Conservation (phyloP, 352 stramenopile genomes). For the Globisporangium canariense region DNA sequence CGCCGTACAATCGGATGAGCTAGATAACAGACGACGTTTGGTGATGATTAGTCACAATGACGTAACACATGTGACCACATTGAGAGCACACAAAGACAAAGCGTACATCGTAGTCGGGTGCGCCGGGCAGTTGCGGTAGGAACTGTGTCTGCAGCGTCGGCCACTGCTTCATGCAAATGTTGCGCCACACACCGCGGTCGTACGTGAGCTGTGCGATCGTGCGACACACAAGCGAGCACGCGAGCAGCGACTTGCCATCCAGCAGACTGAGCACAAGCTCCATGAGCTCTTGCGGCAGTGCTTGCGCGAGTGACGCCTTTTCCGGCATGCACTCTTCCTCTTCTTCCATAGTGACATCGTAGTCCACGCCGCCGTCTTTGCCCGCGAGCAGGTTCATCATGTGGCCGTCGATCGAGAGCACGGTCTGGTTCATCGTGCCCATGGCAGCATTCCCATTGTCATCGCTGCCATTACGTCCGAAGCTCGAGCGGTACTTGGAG, state of each 20-base stretch:
- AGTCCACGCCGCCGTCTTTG: slow-evolving; percentile 1
- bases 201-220: slow-evolving; percentile 47
- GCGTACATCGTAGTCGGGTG: slow-evolving; percentile 75
- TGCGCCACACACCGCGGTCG: slow-evolving; percentile 60
- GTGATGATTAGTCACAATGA: background rate
- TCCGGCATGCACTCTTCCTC: background rate
- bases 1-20: slow-evolving; percentile 73
- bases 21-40: background rate
- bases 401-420: slow-evolving; percentile 12
- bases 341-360: slow-evolving; percentile 20
- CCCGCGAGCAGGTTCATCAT: slow-evolving; percentile 13
- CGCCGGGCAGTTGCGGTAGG: slow-evolving; percentile 65
- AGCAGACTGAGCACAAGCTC: slow-evolving; percentile 40
- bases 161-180: slow-evolving; percentile 58
- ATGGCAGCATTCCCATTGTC: background rate
- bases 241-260: slow-evolving; percentile 56
- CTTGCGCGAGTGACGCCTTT: slow-evolving; percentile 29
- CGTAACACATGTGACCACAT: background rate
- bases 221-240: slow-evolving; percentile 40
- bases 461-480: slow-evolving; percentile 1
- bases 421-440: slow-evolving; percentile 5
- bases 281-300: slow-evolving; percentile 54
- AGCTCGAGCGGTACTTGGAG: slow-evolving; percentile 29
- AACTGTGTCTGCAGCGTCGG: slow-evolving; percentile 50
- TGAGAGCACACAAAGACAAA: background rate